Conservation (phyloP, 176 grass and related monocot genomes). For the Melocanna baccifera region DNA sequence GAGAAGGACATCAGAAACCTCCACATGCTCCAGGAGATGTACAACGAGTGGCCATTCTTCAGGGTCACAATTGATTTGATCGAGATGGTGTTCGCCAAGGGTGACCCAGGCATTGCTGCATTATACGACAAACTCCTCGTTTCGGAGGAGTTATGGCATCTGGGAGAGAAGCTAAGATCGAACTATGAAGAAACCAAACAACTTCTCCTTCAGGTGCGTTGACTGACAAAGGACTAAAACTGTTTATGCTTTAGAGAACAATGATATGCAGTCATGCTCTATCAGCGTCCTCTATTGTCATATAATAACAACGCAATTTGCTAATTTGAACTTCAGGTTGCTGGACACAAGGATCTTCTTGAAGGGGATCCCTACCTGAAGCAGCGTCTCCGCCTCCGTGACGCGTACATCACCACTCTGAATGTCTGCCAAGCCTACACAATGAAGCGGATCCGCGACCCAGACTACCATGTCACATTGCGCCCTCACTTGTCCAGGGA, state of each 20-base stretch:
- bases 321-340: conserved; percentile 41
- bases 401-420: conserved; percentile 65
- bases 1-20: conserved; percentile 67
- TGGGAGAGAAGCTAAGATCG: conserved; percentile 53
- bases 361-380: conserved; percentile 78
- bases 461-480: conserved; percentile 43
- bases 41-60: conserved; percentile 77
- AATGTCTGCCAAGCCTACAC: conserved; percentile 79
- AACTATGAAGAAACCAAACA: conserved; percentile 65
- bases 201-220: conserved; percentile 64
- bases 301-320: conserved; percentile 4
- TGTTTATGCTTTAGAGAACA: too few relatives aligned
- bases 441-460: conserved; percentile 64
- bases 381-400: conserved; percentile 62
- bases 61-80: conserved; percentile 77
- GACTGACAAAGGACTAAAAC: not conserved
- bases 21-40: conserved; percentile 68
- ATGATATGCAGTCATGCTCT: too few relatives aligned
- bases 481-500: conserved; percentile 72
- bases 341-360: conserved; percentile 64
- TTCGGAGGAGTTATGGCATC: conserved; percentile 50
- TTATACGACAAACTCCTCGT: conserved; percentile 71
- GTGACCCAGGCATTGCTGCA: conserved; percentile 74
- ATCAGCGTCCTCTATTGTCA: not conserved
- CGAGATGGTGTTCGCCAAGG: conserved; percentile 88